Conservation (phyloP, 2,329 filamentous ascomycete species). For the Berkeleyomyces basicola region DNA sequence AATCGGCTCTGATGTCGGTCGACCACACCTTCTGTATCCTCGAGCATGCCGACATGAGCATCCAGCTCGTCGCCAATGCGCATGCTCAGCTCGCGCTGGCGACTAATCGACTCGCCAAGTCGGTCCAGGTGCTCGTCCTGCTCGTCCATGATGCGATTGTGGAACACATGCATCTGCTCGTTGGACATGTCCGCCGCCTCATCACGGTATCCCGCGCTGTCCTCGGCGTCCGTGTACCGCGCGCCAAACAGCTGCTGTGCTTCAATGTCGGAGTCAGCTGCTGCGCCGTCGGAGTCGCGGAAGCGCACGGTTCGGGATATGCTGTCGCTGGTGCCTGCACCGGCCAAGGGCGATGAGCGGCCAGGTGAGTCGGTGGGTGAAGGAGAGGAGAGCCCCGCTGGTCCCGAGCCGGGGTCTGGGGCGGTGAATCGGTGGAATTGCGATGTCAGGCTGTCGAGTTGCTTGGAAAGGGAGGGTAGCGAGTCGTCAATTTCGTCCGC, state of each 20-base stretch:
- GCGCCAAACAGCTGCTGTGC: slow-evolving; percentile 29
- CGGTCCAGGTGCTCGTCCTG: slow-evolving; percentile 89
- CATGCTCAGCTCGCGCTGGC: slow-evolving; percentile 84
- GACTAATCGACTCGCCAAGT: slow-evolving; percentile 68
- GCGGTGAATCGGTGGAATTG: slow-evolving; percentile 59
- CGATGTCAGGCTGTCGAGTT: slow-evolving; percentile 58
- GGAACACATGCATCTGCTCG: slow-evolving; percentile 72
- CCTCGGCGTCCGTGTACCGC: slow-evolving; percentile 52
- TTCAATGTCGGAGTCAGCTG: slow-evolving; percentile 20
- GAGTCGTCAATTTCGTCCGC: slow-evolving; percentile 41
- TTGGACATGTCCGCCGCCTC: slow-evolving; percentile 51
- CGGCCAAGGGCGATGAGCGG: slow-evolving; percentile 34
- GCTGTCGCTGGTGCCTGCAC: slow-evolving; percentile 16
- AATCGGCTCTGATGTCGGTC: slow-evolving; percentile 67
- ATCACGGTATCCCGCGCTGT: slow-evolving; percentile 38
- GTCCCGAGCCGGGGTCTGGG: slow-evolving; percentile 28
- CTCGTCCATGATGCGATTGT: slow-evolving; percentile 62
- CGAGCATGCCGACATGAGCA: slow-evolving; percentile 71
- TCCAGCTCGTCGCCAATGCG: slow-evolving; percentile 95
- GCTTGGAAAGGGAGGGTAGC: slow-evolving; percentile 50
- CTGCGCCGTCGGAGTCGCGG: slow-evolving; percentile 40
- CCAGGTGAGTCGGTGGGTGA: slow-evolving; percentile 36
- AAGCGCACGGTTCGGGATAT: slow-evolving; percentile 69
- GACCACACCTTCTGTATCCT: slow-evolving; percentile 70
- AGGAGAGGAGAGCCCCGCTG: slow-evolving; percentile 26